Evolutionary conservation across 441 rosid species (phyloP).

Genomic region (Croton laevigatus): DNA sequence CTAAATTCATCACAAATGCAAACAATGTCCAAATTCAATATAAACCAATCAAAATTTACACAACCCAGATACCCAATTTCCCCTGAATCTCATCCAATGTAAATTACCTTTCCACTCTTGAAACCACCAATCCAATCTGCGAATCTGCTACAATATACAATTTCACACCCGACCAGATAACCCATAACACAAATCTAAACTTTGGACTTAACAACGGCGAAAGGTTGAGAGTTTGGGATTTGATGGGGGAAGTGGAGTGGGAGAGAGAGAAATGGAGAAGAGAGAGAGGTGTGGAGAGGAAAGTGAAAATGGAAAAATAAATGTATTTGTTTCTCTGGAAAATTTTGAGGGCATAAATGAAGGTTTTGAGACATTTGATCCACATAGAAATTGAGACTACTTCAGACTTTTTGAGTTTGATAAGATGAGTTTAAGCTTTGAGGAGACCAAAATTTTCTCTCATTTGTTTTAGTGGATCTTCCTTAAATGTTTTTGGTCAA

Average conservation of each 20-base stretch:
- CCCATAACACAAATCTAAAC: conserved; percentile 26
- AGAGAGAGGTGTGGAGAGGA: too few relatives aligned
- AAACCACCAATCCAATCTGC: conserved; percentile 55
- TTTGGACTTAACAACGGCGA: conserved; percentile 30
- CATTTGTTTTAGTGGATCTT: too few relatives aligned
- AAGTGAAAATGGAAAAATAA: conserved; percentile 53
- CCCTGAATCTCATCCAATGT: conserved; percentile 63
- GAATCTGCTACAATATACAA: conserved; percentile 51
- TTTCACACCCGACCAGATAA: conserved; percentile 32
- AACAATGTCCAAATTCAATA: too few relatives aligned
- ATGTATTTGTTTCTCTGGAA: conserved; percentile 48
- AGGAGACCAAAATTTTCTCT: background rate
- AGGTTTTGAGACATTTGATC: conserved; percentile 21
- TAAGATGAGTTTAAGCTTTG: too few relatives aligned
- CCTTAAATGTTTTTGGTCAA: too few relatives aligned
- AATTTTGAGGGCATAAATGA: conserved; percentile 39
- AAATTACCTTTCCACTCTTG: conserved; percentile 49
- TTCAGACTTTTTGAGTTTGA: conserved; percentile 9
- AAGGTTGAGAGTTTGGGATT: conserved; percentile 43
- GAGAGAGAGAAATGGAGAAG: too few relatives aligned
- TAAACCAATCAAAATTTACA: too few relatives aligned
- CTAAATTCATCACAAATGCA: too few relatives aligned
- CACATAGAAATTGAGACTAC: background rate
- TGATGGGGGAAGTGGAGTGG: conserved; percentile 40
- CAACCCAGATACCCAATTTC: too few relatives aligned